These are phyloP conservation scores for Meira nashicola DNA, from an alignment of 1,284 basidiomycete genomes.

Conservation along the genomic window DNA sequence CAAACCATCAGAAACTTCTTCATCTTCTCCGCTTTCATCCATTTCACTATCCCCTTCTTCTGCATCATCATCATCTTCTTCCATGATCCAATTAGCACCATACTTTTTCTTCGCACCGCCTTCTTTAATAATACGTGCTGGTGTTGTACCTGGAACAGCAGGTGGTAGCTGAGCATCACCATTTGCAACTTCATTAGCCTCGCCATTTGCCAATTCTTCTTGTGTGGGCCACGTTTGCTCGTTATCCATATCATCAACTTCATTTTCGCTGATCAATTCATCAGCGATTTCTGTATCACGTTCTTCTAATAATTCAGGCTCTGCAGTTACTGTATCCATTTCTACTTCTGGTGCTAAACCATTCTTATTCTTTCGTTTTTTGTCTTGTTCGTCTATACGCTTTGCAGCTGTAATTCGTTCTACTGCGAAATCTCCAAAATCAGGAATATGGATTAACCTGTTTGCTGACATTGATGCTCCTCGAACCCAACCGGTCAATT, in stretches of 20 bases:
- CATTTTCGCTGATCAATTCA: constrained; percentile 80
- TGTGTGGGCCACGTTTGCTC: constrained; percentile 99
- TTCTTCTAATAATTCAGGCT: constrained; percentile 58
- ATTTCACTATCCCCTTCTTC: constrained; percentile 50
- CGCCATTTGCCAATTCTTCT: constrained; percentile 70
- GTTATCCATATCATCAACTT: constrained; percentile 79
- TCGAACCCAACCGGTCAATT: constrained; percentile 77
- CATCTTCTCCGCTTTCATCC: constrained; percentile 22
- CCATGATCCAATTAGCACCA: constrained; percentile 54
- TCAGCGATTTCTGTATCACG: constrained; percentile 66
- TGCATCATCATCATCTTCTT: constrained; percentile 60
- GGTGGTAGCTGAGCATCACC: constrained; percentile 39
- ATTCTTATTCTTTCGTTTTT: constrained; percentile 5
- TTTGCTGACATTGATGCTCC: constrained; percentile 76
- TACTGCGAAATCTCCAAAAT: constrained; percentile 82
- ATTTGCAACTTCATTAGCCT: constrained; percentile 8
- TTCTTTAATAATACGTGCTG: constrained; percentile 42
- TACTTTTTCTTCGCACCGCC: constrained; percentile 52
- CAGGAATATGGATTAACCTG: constrained; percentile 80
- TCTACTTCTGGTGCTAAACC: constrained; percentile 8
- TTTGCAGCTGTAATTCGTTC: constrained; percentile 60
- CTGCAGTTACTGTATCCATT: constrained; percentile 13
- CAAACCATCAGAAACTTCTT: constrained; percentile 30
- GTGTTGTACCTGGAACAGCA: constrained; percentile 53
- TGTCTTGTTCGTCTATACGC: constrained; percentile 15